Evolutionary conservation across 2,329 filamentous ascomycete species (phyloP), one percentile per base, ranked within the genome.

Genomic region (Teratosphaeria gauchensis): DNA sequence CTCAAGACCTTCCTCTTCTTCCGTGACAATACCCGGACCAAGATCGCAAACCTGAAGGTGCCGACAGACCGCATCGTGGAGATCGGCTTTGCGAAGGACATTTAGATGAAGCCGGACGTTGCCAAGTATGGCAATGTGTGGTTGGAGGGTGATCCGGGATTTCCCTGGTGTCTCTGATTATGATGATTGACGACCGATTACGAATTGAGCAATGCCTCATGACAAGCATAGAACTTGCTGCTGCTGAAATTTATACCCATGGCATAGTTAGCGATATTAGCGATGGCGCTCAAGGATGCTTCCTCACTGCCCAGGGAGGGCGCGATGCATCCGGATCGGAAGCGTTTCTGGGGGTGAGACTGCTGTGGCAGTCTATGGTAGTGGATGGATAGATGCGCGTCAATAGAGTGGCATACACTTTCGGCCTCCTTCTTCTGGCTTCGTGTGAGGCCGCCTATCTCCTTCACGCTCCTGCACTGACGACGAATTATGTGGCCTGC

Each of bases 81-180:
- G 72, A 84, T 88, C 19, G 86, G 86, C 0, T 88, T 87, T 68
- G 78, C 87, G 1, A 87, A 86, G 72, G 83, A 87, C 16, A 54
- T 61, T 11, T 61, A 48, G 42, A 48, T 3, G 11, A 21, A 8
- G 16, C 42, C 42, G 9, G 42, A 21, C n/a, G 16, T 19, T 48
- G 42, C 16, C 19, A n/a, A 48, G 19, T 16, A 16, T 46, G 51
- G 53, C 19, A 28, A 42, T 8, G 19, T 21, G 38, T 19, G 38
- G n/a, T 48, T 21, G 42, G n/a, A 11, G 19, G 42, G 42, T 19
- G n/a, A n/a, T n/a, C 3, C 5, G 9, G 16, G 42, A 9, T 5
- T 48, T 19, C 11, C 16, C n/a, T 8, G 42, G 42, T 48, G n/a
- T 48, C 6, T 21, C 9, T 48, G n/a, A 48, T 48, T 16, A 48